Conservation (phyloP, 306 rosid species). For the Sicyos edulis region DNA sequence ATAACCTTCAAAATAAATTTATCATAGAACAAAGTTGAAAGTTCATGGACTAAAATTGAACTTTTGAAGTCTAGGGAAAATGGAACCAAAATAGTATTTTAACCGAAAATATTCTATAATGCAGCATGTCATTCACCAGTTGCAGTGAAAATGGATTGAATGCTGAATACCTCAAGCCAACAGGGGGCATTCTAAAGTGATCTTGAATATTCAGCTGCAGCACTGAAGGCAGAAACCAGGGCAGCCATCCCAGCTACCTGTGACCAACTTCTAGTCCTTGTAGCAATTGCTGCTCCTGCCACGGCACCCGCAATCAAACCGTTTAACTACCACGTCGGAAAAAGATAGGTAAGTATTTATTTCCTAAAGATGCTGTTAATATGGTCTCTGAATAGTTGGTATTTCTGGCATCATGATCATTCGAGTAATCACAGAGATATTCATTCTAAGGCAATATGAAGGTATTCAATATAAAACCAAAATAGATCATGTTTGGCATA, state of each 20-base stretch:
- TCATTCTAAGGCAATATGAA: background rate
- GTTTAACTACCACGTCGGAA: conserved; percentile 47
- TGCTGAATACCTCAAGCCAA: background rate
- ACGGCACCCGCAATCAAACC: conserved; percentile 72
- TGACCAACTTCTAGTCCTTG: conserved; percentile 54
- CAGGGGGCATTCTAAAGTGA: conserved; percentile 27
- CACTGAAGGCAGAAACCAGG: conserved; percentile 54
- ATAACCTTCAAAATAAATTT: too few species aligned
- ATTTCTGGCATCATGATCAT: background rate
- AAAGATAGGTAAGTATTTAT: background rate
- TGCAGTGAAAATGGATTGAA: background rate
- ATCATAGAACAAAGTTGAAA: too few species aligned
- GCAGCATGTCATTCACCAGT: background rate
- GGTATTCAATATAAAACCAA: background rate
- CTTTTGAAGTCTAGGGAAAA: too few species aligned
- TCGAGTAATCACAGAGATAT: background rate
- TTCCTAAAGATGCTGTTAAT: background rate
- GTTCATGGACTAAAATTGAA: too few species aligned
- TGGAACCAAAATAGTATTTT: too few species aligned
- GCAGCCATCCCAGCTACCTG: conserved; percentile 56
- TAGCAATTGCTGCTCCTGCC: conserved; percentile 67
- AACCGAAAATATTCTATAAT: background rate
- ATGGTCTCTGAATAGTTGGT: background rate
- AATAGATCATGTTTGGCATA: background rate
- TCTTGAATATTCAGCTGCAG: conserved; percentile 57